Base-by-base conservation (phyloP, 768 basidiomycete genomes). In the Lactarius trivialis region DNA sequence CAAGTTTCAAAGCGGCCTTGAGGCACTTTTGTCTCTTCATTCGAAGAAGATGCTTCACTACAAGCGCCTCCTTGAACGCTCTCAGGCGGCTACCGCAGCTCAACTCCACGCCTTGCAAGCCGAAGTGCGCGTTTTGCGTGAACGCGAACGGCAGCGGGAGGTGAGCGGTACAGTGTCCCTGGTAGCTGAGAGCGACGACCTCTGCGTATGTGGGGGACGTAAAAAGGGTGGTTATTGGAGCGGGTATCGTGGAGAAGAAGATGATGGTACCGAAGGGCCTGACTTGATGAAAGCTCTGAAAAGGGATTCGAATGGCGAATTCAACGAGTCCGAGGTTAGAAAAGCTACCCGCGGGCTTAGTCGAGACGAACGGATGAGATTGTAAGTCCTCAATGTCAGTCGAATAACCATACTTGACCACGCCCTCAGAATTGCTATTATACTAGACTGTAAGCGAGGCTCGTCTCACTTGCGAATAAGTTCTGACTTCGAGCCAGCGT, bases 21-120 rank as follows among this genome's bases (percentile, higher is more conserved):
- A 77, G 45, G 68, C 71, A 49, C 72, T 83, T 37, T 70, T 74
- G 11, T 71, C 70, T 19, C 68, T 81, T 24, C 82, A 84, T 65
- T 72, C 75, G 33, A 71, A 71, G 41, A 89, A 88, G 67, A 80
- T 91, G 15, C 79, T 84, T 17, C 83, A 85, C 60, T 88, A 89
- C 73, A 92, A 87, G 69, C 82, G 91, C 1, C 78, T 93, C 1
- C 80, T 93, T 14, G 91, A 93, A 67, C 86, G 86, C 43, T 81
- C 89, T 0, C 92, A 93, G 68, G 83, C 86, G 2, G 84, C 85
- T 9, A 80, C 87, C 1, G 89, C 91, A 0, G 86, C 90, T 1
- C 92, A 93, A 68, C 76, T 93, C 2, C 91, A 93, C 68, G 91
- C 92, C 0, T 76, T 94, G 1, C 91, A 93, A 73, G 91, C 90